Evolutionary conservation across 805 yeast genomes (phyloP).

Genomic region (Candida chauliodis): DNA sequence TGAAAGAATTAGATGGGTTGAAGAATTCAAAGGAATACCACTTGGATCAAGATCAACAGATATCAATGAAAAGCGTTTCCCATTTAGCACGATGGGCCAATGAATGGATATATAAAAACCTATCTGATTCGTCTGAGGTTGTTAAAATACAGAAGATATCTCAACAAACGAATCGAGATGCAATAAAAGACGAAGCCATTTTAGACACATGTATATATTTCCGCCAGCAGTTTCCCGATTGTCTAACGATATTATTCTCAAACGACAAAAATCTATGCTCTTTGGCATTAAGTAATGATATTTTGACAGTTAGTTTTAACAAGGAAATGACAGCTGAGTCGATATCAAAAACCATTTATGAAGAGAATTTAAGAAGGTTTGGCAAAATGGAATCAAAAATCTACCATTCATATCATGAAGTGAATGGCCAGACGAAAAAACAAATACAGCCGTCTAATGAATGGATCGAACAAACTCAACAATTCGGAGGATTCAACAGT

Average conservation of each 20-base stretch:
- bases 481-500: not conserved
- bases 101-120: slow-evolving; percentile 65
- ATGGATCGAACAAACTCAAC: slow-evolving; percentile 11
- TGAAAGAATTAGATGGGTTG: slow-evolving; percentile 80
- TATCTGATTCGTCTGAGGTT: slow-evolving; percentile 49
- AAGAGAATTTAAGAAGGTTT: slow-evolving; percentile 28
- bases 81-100: slow-evolving; percentile 67
- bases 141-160: slow-evolving; percentile 62
- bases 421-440: slow-evolving; percentile 2
- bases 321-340: slow-evolving; percentile 40
- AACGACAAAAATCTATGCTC: slow-evolving; percentile 82
- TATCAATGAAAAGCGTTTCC: slow-evolving; percentile 39
- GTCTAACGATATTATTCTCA: slow-evolving; percentile 59
- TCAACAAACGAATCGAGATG: slow-evolving; percentile 46
- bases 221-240: slow-evolving; percentile 29
- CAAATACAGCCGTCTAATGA: slow-evolving; percentile 10
- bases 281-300: slow-evolving; percentile 66
- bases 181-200: slow-evolving; percentile 74
- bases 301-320: slow-evolving; percentile 60
- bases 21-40: slow-evolving; percentile 41
- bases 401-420: not conserved
- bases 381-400: slow-evolving; percentile 14
- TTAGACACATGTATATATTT: slow-evolving; percentile 79
- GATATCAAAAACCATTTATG: slow-evolving; percentile 38
- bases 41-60: slow-evolving; percentile 9